Percentiles rank a stretch among this genome's conserved stretches.
Conservation (phyloP, 768 basidiomycete genomes). For the Tylopilus sp. region DNA sequence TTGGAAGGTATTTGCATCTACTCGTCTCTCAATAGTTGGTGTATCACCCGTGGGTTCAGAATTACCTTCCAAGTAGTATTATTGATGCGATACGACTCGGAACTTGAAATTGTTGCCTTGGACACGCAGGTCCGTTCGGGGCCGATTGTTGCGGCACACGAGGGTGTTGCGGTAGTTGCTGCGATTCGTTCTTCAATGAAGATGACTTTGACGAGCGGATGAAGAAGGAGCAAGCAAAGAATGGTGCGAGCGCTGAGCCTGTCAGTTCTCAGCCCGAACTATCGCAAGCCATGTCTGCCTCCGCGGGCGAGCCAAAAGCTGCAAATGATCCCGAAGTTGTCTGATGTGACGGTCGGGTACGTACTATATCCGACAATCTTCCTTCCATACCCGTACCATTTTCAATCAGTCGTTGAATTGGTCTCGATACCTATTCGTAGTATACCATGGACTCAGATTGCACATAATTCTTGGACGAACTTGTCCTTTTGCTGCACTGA, state of each 20-base stretch:
- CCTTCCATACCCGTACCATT: not conserved
- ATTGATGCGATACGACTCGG: too few relatives aligned
- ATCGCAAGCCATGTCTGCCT: conserved; percentile 16
- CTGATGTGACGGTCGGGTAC: not conserved
- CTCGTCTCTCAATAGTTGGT: conserved; percentile 21
- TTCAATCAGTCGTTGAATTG: not conserved
- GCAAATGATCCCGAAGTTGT: not conserved
- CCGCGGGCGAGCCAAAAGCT: conserved; percentile 1
- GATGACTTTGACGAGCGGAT: conserved; percentile 31
- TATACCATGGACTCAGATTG: too few relatives aligned
- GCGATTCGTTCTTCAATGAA: conserved; percentile 25
- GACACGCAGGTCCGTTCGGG: conserved; percentile 21
- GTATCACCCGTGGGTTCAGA: conserved; percentile 22
- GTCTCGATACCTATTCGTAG: not conserved
- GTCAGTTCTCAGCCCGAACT: conserved; percentile 23
- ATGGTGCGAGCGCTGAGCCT: conserved; percentile 5
- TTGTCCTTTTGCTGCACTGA: too few relatives aligned
- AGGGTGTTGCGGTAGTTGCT: conserved; percentile 30
- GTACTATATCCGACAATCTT: not conserved
- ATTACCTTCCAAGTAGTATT: not conserved
- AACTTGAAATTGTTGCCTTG: not conserved
- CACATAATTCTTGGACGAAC: too few relatives aligned
- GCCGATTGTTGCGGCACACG: conserved; percentile 24
- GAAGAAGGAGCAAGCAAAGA: conserved; percentile 22
- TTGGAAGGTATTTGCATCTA: conserved; percentile 13